Percentiles rank a stretch among this genome's conserved stretches.
These are phyloP conservation scores for Penicillium sp. DNA, from an alignment of 2,329 filamentous ascomycete genomes.

Conservation along the genomic window DNA sequence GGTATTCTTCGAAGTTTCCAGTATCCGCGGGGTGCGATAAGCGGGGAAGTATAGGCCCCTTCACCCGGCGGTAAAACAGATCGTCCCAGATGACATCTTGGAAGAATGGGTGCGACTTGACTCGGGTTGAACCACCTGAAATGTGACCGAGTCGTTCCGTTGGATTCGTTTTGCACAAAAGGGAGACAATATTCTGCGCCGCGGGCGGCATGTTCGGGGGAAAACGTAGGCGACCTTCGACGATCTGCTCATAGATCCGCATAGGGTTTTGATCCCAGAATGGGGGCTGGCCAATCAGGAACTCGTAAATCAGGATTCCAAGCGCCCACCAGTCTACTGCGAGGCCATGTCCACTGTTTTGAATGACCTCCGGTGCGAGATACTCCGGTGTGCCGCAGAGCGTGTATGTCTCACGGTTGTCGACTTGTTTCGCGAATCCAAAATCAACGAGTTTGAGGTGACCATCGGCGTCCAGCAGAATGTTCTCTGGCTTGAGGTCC, in stretches of 20 bases:
- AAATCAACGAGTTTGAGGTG: constrained; percentile 69
- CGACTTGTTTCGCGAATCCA: constrained; percentile 67
- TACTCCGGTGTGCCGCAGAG: constrained; percentile 69
- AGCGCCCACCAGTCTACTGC: constrained; percentile 72
- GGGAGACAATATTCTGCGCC: constrained; percentile 62
- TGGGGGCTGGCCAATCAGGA: constrained; percentile 66
- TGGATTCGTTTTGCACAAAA: constrained; percentile 64
- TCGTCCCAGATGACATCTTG: constrained; percentile 63
- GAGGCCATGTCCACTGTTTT: constrained; percentile 64
- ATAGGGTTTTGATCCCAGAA: constrained; percentile 71
- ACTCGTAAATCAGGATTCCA: constrained; percentile 68
- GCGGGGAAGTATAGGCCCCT: constrained; percentile 65
- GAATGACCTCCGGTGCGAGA: constrained; percentile 66
- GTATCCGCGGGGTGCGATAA: constrained; percentile 62
- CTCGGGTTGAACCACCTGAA: constrained; percentile 58
- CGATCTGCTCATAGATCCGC: constrained; percentile 69
- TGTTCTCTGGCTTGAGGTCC: constrained; percentile 68
- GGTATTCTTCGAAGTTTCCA: constrained; percentile 67
- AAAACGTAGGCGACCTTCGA: constrained; percentile 63
- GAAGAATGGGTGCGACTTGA: constrained; percentile 66
- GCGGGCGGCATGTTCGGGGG: constrained; percentile 60
- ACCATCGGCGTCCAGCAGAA: constrained; percentile 64
- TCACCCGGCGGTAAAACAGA: constrained; percentile 59
- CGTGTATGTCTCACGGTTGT: constrained; percentile 61
- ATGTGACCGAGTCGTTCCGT: constrained; percentile 65